Conservation (phyloP, 2,329 filamentous ascomycete genomes). For the Neopestalotiopsis sp. region DNA sequence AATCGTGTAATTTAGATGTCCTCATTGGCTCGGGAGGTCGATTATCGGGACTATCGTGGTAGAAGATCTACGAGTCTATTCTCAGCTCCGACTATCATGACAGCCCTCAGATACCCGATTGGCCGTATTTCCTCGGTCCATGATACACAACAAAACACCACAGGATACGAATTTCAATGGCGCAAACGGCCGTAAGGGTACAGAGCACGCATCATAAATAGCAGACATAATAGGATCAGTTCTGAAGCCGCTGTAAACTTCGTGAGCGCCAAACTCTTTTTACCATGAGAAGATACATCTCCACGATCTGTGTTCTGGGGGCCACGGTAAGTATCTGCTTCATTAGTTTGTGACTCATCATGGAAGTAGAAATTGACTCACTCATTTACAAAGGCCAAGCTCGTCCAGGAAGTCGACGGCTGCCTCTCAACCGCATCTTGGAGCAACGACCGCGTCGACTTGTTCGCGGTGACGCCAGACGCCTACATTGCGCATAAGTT, state of each 20-base stretch:
- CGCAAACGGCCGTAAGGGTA: no score
- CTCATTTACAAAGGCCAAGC: background rate
- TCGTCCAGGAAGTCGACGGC: background rate
- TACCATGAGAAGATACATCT: background rate
- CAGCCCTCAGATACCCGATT: background rate
- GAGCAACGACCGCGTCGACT: conserved; percentile 18
- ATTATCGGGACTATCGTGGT: background rate
- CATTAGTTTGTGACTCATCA: background rate
- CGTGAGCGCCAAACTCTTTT: background rate
- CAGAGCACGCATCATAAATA: background rate
- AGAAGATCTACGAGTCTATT: background rate
- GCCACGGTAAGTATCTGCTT: background rate
- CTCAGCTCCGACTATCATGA: background rate
- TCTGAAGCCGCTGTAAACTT: background rate
- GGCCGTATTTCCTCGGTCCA: background rate
- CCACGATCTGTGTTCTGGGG: background rate
- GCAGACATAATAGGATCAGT: background rate
- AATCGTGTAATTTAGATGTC: background rate
- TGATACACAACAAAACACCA: background rate
- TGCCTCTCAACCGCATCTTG: conserved; percentile 18
- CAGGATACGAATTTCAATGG: no score
- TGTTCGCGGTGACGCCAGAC: conserved; percentile 19
- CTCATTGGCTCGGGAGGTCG: background rate
- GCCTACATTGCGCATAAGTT: conserved; percentile 19
- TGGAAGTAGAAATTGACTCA: background rate